A percentile compares a stretch with the other conserved stretches of the same genome.
These are phyloP conservation scores for Waltergamsia citrina DNA, from an alignment of 2,329 filamentous ascomycete genomes.

Conservation along the genomic window DNA sequence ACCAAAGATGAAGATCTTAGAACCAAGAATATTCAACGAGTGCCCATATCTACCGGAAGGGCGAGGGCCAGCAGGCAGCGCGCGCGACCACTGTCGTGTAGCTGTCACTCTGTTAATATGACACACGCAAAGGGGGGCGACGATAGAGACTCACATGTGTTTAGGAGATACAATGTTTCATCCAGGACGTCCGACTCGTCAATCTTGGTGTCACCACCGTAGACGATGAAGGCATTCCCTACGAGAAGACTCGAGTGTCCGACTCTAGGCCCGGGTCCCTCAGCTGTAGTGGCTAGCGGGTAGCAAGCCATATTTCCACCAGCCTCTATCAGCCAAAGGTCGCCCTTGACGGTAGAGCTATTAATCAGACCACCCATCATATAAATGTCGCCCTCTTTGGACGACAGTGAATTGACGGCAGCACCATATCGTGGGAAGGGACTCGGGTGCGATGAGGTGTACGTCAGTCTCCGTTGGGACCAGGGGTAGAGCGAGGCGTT, in stretches of 20 bases:
- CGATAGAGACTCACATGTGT: conserved; percentile 70
- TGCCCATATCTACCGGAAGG: conserved; percentile 92
- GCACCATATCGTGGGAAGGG: conserved; percentile 96
- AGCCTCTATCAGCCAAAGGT: conserved; percentile 95
- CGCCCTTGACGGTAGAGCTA: conserved; percentile 89
- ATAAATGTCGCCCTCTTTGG: conserved; percentile 95
- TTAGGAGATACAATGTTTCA: conserved; percentile 91
- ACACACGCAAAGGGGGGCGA: too few relatives aligned
- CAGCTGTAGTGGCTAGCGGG: conserved; percentile 81
- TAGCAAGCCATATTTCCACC: conserved; percentile 83
- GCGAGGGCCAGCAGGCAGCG: conserved; percentile 74
- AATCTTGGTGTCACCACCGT: conserved; percentile 95
- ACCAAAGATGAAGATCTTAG: conserved; percentile 95
- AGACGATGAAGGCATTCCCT: conserved; percentile 97
- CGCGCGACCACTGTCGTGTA: conserved; percentile 95
- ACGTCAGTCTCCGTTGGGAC: conserved; percentile 84
- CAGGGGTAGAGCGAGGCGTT: conserved; percentile 88
- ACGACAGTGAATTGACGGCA: conserved; percentile 84
- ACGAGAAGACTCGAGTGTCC: conserved; percentile 90
- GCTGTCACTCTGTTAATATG: conserved; percentile 39
- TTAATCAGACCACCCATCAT: conserved; percentile 96
- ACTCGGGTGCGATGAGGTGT: conserved; percentile 70
- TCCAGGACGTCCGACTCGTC: conserved; percentile 87
- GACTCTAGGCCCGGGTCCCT: conserved; percentile 89
- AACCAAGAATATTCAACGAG: conserved; percentile 90